These are phyloP conservation scores for Metschnikowia santaceciliae DNA, from an alignment of 805 yeast genomes.

Conservation along the genomic window DNA sequence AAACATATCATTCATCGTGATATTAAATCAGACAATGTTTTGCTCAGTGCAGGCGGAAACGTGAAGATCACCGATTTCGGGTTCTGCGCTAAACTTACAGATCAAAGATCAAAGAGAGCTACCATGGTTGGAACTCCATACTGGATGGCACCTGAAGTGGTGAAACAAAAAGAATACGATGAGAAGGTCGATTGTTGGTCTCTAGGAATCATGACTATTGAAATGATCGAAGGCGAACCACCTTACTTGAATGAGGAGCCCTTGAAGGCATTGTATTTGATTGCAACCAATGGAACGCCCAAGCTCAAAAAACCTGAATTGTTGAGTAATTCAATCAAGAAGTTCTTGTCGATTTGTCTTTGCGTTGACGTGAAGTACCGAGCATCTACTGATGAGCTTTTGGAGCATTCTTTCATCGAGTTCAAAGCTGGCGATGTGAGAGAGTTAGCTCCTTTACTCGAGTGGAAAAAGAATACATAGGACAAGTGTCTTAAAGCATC, in stretches of 20 bases:
- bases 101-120: constrained; percentile 66
- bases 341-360: constrained; percentile 83
- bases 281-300: constrained; percentile 81
- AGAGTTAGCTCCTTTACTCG: constrained; percentile 57
- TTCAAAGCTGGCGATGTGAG: constrained; percentile 56
- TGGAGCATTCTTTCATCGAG: constrained; percentile 69
- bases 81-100: constrained; percentile 65
- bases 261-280: constrained; percentile 67
- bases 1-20: constrained; percentile 83
- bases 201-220: constrained; percentile 80
- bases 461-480: constrained; percentile 35
- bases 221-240: constrained; percentile 84
- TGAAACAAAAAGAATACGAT: constrained; percentile 73
- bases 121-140: constrained; percentile 88
- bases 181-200: constrained; percentile 84
- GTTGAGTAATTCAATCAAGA: constrained; percentile 71
- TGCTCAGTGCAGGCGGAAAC: constrained; percentile 40
- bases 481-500: background rate
- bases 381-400: constrained; percentile 83
- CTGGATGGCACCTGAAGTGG: constrained; percentile 91
- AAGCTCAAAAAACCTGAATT: constrained; percentile 64
- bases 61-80: constrained; percentile 47
- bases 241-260: constrained; percentile 81
- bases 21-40: constrained; percentile 44
- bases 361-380: constrained; percentile 92